phyloP scores from a whole-genome alignment of 768 basidiomycete genomes.

The Strobilomyces echinocephalus region DNA sequence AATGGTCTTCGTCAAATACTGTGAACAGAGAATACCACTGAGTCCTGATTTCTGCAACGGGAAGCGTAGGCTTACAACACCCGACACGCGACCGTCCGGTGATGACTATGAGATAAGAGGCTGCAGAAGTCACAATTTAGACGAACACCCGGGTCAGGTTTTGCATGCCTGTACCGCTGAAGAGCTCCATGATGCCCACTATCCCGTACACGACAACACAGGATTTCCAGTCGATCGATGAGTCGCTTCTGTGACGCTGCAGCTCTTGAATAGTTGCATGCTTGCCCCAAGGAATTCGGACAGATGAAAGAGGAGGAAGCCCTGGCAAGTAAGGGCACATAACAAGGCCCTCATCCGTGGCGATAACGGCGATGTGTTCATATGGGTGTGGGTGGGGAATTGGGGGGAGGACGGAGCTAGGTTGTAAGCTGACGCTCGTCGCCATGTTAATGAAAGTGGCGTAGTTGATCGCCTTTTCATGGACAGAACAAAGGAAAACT shows the following conservation, averaged over 20 bases:
- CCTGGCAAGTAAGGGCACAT: conserved; percentile 51
- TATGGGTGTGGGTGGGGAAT: conserved; percentile 74
- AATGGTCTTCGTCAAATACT: conserved; percentile 64
- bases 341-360: conserved; percentile 58
- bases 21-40: neutral
- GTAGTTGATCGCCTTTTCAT: conserved; percentile 30
- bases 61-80: conserved; percentile 44
- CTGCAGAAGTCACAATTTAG: conserved; percentile 36
- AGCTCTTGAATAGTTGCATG: conserved; percentile 49
- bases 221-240: conserved; percentile 48
- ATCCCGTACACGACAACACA: conserved; percentile 68
- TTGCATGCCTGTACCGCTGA: conserved; percentile 46
- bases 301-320: conserved; percentile 30
- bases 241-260: conserved; percentile 28
- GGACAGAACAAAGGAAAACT: neutral
- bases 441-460: conserved; percentile 6
- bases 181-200: conserved; percentile 68
- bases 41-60: conserved; percentile 4
- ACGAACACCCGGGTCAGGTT: neutral
- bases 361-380: conserved; percentile 59
- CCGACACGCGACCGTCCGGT: conserved; percentile 61
- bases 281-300: conserved; percentile 62
- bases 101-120: conserved; percentile 73
- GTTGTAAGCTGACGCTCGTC: conserved; percentile 39
- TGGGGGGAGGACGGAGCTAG: conserved; percentile 60